Percentiles rank a stretch among this genome's conserved stretches.
Conservation (phyloP, 2,329 filamentous ascomycete species). For the Beauveria sp. region DNA sequence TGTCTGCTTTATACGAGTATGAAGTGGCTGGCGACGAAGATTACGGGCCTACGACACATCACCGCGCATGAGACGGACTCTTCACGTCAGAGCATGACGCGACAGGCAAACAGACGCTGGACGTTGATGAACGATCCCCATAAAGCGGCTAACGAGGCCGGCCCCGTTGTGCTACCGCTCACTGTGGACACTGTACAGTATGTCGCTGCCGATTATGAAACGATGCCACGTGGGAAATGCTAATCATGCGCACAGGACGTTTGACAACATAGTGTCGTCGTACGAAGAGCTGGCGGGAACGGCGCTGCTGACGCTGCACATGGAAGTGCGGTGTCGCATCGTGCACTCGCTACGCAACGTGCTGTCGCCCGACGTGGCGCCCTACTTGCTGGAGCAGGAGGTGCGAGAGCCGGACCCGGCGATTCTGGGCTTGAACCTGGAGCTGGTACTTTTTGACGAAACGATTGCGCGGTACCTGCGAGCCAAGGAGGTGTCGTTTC, state of each 20-base stretch:
- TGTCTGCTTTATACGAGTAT: conserved; percentile 94
- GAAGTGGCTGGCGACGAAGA: conserved; percentile 90
- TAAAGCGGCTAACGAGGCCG: conserved; percentile 51
- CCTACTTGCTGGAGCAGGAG: conserved; percentile 61
- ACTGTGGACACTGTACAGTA: conserved; percentile 77
- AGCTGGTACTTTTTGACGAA: conserved; percentile 82
- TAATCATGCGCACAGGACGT: conserved; percentile 47
- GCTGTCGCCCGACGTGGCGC: conserved; percentile 51
- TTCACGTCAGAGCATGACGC: conserved; percentile 44
- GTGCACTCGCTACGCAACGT: conserved; percentile 66
- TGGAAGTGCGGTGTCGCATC: conserved; percentile 80
- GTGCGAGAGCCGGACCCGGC: conserved; percentile 71
- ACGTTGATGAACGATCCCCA: conserved; percentile 64
- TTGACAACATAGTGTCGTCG: conserved; percentile 78
- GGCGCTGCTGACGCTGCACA: conserved; percentile 76
- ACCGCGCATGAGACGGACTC: conserved; percentile 65
- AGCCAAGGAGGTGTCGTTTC: conserved; percentile 61
- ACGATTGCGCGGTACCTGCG: conserved; percentile 68
- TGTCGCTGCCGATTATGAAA: conserved; percentile 26
- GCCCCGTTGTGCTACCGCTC: conserved; percentile 75
- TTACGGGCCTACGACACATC: conserved; percentile 74
- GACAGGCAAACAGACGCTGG: conserved; percentile 67
- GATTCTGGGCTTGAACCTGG: conserved; percentile 75
- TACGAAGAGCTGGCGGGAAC: conserved; percentile 74
- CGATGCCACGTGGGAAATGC: background rate